A percentile compares a stretch with the other conserved stretches of the same genome.
phyloP scores from a whole-genome alignment of 306 rosid species.

The Lathyrus sativus region DNA sequence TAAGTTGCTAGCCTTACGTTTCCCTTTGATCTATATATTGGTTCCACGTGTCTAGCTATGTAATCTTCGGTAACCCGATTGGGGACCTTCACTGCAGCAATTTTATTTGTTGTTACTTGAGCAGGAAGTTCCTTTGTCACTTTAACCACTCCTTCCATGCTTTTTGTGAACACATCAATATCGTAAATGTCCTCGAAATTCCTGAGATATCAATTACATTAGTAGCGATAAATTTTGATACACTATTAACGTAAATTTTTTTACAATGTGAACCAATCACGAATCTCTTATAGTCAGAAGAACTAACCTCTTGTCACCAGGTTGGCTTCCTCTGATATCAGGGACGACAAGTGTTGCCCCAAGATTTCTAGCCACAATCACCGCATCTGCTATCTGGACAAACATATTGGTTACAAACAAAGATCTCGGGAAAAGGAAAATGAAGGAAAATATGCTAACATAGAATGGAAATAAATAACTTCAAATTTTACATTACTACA shows the following conservation, averaged over 20 bases:
- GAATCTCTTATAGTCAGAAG: conserved; percentile 11
- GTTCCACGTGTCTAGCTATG: conserved; percentile 74
- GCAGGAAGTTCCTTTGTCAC: conserved; percentile 72
- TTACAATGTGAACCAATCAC: not conserved
- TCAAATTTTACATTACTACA: not conserved
- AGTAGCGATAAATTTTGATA: not conserved
- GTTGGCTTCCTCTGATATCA: conserved; percentile 90
- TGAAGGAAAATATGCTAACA: not conserved
- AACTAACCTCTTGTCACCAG: conserved; percentile 92
- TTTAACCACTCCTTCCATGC: conserved; percentile 83
- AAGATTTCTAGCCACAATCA: conserved; percentile 84
- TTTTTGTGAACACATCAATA: conserved; percentile 60
- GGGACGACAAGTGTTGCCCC: conserved; percentile 97
- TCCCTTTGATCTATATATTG: conserved; percentile 70
- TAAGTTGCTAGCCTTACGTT: conserved; percentile 84
- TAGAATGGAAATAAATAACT: not conserved
- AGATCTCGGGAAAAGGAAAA: not conserved
- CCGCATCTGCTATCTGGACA: conserved; percentile 82
- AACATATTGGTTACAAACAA: conserved; percentile 24
- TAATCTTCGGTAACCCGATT: conserved; percentile 85
- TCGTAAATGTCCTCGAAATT: conserved; percentile 86
- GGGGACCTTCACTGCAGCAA: conserved; percentile 89
- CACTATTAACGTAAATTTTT: not conserved
- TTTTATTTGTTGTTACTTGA: conserved; percentile 60
- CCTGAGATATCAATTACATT: conserved; percentile 53